These are phyloP conservation scores for Globisporangium nunn DNA, from an alignment of 352 stramenopile genomes.

Conservation along the genomic window DNA sequence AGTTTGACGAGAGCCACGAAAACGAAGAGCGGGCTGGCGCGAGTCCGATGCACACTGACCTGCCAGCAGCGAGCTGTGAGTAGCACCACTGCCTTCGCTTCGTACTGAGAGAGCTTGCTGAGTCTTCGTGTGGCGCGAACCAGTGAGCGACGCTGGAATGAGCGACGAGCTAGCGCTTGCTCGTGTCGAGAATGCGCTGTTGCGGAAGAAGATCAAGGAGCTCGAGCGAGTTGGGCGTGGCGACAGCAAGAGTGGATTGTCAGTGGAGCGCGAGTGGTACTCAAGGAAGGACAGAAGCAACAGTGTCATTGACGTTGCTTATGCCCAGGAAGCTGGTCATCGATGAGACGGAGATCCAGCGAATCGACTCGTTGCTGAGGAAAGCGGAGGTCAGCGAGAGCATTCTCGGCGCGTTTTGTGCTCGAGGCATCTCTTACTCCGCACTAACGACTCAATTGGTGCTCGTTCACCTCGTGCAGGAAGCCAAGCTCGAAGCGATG, in stretches of 20 bases:
- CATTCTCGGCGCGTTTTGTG: too few relatives aligned
- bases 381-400: conserved; percentile 42
- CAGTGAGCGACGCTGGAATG: conserved; percentile 15
- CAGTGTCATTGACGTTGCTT: neutral
- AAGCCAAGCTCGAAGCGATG: conserved; percentile 70
- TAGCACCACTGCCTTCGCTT: neutral
- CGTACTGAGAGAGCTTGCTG: neutral
- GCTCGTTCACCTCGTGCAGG: conserved; percentile 11
- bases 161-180: conserved; percentile 43
- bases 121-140: neutral
- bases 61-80: conserved; percentile 15
- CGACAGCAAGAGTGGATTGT: conserved; percentile 32
- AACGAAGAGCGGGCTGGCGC: conserved; percentile 16
- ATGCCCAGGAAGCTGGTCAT: conserved; percentile 34
- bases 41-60: conserved; percentile 24
- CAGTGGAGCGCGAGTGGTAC: neutral
- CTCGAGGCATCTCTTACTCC: neutral
- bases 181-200: conserved; percentile 51
- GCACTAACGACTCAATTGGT: neutral
- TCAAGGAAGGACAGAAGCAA: neutral
- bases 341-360: conserved; percentile 51
- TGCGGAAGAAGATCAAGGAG: conserved; percentile 68
- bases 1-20: conserved; percentile 4
- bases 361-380: conserved; percentile 69
- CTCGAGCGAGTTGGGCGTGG: conserved; percentile 39